Conservation (phyloP, 345 rosid species). For the Dipteronia dyeriana region DNA sequence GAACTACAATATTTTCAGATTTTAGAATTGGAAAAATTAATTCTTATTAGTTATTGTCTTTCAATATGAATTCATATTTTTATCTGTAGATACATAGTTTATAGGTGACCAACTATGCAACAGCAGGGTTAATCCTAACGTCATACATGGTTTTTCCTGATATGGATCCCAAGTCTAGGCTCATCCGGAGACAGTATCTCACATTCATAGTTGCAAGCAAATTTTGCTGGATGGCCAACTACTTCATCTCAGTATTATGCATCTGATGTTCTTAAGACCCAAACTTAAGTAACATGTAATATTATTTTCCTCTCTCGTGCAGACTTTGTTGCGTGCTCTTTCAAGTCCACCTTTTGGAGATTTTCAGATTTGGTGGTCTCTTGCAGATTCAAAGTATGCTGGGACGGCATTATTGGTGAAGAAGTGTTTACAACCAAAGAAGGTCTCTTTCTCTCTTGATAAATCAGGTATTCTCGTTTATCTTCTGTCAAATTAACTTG, state of each 20-base stretch:
- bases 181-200: not conserved
- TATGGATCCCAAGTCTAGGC: not conserved
- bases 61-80: no score
- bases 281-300: not conserved
- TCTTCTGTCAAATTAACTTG: not conserved
- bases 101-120: no score
- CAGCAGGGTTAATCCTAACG: no score
- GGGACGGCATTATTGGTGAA: constrained; percentile 91
- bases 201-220: not conserved
- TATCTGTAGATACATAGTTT: no score
- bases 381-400: constrained; percentile 93
- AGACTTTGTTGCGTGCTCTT: constrained; percentile 81
- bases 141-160: not conserved
- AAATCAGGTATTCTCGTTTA: constrained; percentile 51
- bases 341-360: constrained; percentile 71
- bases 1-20: no score
- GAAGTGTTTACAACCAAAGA: constrained; percentile 67
- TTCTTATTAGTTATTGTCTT: no score
- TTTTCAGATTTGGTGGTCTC: constrained; percentile 94
- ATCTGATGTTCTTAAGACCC: not conserved
- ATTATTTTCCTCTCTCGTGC: constrained; percentile 28
- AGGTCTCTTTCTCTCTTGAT: constrained; percentile 73
- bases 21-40: no score
- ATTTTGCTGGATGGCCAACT: not conserved
- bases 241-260: not conserved